Percentiles rank a stretch among this genome's conserved stretches.
Evolutionary conservation across 345 rosid species (phyloP).

Genomic region (Reutealis trisperma): DNA sequence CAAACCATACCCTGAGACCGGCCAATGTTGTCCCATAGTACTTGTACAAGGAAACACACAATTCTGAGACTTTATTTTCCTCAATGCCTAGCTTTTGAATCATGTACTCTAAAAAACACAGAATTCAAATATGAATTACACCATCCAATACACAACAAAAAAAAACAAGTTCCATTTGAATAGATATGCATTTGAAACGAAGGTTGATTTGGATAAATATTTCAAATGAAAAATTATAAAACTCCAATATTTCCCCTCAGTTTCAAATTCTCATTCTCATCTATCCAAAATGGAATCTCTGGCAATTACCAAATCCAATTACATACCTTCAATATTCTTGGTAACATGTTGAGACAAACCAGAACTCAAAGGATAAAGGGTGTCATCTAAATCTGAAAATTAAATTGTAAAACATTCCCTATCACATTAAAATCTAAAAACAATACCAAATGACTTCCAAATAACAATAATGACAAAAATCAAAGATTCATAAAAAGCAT

Average conservation of each 20-base stretch:
- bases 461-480: background rate
- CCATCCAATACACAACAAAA: background rate
- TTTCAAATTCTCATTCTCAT: no score
- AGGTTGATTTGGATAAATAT: no score
- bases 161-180: no score
- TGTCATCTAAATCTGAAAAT: conserved; percentile 38
- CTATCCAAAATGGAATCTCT: no score
- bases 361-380: conserved; percentile 30
- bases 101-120: conserved; percentile 63
- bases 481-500: background rate
- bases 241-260: no score
- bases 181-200: no score
- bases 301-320: background rate
- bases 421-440: background rate
- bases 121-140: background rate
- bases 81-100: conserved; percentile 75
- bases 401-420: background rate
- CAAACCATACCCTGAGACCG: conserved; percentile 61
- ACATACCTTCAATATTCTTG: conserved; percentile 31
- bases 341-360: conserved; percentile 23
- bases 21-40: conserved; percentile 48
- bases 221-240: no score
- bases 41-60: conserved; percentile 71
- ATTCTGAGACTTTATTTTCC: conserved; percentile 50
- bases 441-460: background rate